Conservation (phyloP, 1,139 yeast species). For the Meyerozyma athensensis region DNA sequence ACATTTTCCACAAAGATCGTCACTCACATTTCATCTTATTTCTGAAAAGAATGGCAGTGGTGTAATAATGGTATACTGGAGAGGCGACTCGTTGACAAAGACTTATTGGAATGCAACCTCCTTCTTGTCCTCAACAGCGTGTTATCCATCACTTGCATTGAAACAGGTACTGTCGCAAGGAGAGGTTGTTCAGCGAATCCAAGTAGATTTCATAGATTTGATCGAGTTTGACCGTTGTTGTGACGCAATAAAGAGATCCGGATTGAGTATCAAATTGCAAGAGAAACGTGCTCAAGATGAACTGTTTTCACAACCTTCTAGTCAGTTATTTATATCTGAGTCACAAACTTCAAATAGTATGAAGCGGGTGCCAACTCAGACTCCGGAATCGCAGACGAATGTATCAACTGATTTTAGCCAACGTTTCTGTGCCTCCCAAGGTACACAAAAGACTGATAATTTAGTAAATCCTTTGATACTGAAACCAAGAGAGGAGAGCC, state of each 20-base stretch:
- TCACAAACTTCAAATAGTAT: too few relatives aligned
- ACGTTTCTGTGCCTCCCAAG: too few relatives aligned
- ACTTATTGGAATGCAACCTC: not conserved
- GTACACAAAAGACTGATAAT: too few relatives aligned
- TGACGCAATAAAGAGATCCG: not conserved
- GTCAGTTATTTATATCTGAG: too few relatives aligned
- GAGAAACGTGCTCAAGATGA: too few relatives aligned
- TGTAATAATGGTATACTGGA: not conserved
- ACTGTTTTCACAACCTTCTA: too few relatives aligned
- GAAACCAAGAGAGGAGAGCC: too few relatives aligned
- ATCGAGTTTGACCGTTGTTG: not conserved
- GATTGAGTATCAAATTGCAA: not conserved
- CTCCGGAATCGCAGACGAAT: too few relatives aligned
- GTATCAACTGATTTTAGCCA: too few relatives aligned
- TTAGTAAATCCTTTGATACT: too few relatives aligned
- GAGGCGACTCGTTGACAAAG: not conserved
- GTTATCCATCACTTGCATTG: not conserved
- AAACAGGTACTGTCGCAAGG: slow-evolving; percentile 1
- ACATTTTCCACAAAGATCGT: not conserved
- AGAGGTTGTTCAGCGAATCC: not conserved
- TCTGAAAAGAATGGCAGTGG: not conserved
- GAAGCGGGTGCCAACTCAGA: too few relatives aligned
- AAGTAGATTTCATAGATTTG: not conserved
- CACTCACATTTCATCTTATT: not conserved
- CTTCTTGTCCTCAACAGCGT: not conserved